phyloP scores from a whole-genome alignment of 768 basidiomycete genomes.

The Pleurotus eryngii region DNA sequence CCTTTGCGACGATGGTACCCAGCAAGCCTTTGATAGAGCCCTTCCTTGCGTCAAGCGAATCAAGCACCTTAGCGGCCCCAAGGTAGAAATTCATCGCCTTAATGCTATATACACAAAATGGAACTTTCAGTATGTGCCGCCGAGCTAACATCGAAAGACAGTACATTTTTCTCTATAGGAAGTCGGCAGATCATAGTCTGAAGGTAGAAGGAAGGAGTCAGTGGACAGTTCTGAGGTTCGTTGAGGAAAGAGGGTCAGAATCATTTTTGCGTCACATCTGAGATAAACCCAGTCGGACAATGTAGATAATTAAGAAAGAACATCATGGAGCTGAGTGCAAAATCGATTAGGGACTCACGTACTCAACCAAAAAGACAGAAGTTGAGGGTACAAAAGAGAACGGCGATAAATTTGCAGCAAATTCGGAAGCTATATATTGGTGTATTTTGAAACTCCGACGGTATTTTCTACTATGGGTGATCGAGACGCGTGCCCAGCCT shows the following conservation, averaged over 20 bases:
- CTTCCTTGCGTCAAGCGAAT: constrained; percentile 82
- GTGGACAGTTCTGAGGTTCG: constrained; percentile 11
- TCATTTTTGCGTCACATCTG: constrained; percentile 46
- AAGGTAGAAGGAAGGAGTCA: background rate
- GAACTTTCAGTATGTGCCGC: constrained; percentile 13
- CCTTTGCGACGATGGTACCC: constrained; percentile 67
- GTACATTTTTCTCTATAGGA: background rate
- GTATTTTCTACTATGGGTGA: constrained; percentile 1
- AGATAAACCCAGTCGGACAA: constrained; percentile 67
- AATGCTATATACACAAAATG: constrained; percentile 26
- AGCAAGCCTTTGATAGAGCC: constrained; percentile 91
- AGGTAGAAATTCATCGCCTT: constrained; percentile 91
- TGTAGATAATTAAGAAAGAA: constrained; percentile 73
- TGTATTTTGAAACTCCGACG: constrained; percentile 1
- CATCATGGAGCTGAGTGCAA: constrained; percentile 46
- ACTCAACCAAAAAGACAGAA: background rate
- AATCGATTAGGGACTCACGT: background rate
- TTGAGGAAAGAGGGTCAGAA: constrained; percentile 25
- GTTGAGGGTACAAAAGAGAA: constrained; percentile 3
- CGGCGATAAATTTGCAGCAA: constrained; percentile 5
- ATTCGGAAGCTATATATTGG: background rate
- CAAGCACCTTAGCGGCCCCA: constrained; percentile 79
- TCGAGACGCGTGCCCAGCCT: constrained; percentile 4
- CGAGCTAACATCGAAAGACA: constrained; percentile 5
- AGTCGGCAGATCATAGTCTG: background rate